Percentiles rank a stretch among this genome's conserved stretches.
phyloP scores from a whole-genome alignment of 2,329 filamentous ascomycete species.

The Trichoderma sp. region DNA sequence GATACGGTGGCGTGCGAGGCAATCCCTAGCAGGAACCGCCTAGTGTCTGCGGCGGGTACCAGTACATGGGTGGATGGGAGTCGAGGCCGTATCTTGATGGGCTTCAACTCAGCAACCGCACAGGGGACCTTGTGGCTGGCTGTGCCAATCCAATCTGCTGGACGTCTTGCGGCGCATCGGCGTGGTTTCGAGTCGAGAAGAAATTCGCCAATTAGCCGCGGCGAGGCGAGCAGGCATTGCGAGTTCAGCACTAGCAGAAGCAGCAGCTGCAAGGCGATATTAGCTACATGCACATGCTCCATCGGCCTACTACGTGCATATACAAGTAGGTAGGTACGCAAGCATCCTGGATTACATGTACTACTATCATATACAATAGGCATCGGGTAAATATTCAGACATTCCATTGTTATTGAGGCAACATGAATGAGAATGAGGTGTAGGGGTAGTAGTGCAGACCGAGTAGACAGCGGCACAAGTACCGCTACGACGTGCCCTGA shows the following conservation, averaged over 20 bases:
- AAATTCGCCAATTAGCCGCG: background rate
- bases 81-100: too few relatives aligned
- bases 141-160: background rate
- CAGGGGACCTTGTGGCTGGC: background rate
- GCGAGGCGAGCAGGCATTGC: background rate
- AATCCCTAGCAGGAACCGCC: background rate
- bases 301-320: background rate
- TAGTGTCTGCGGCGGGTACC: background rate
- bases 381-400: background rate
- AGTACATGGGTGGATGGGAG: background rate
- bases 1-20: constrained; percentile 24
- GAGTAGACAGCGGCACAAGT: background rate
- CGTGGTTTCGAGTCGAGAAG: background rate
- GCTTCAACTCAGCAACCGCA: too few relatives aligned
- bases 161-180: background rate
- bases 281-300: background rate
- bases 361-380: background rate
- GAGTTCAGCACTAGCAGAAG: background rate
- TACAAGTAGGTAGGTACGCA: background rate
- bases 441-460: background rate
- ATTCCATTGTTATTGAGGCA: background rate
- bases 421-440: background rate
- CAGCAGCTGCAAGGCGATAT: background rate
- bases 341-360: background rate
- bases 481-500: background rate